A percentile compares a stretch with the other conserved stretches of the same genome.
Conservation (phyloP, 2,329 filamentous ascomycete genomes). For the Byssochlamys sp. region DNA sequence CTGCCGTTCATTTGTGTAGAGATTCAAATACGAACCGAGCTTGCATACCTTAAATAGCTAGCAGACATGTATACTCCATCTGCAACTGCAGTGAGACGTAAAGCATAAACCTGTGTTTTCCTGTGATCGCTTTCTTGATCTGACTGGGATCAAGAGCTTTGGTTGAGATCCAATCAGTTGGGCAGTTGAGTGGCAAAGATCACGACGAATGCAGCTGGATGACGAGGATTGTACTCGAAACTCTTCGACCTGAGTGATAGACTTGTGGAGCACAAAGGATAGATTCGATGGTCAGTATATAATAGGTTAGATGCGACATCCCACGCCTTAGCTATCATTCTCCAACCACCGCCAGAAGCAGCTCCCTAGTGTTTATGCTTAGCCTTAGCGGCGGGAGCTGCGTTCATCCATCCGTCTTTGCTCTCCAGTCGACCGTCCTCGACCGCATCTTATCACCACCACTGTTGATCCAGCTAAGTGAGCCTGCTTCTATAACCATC, state of each 20-base stretch:
- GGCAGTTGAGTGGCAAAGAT: background rate
- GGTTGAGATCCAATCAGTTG: background rate
- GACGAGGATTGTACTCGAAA: background rate
- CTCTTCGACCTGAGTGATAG: background rate
- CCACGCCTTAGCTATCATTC: background rate
- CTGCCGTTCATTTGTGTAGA: background rate
- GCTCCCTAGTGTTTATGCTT: background rate
- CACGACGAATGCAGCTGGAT: background rate
- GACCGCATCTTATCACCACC: background rate
- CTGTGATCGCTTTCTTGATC: background rate
- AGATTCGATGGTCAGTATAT: background rate
- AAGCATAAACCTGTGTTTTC: background rate
- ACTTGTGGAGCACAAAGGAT: too few species aligned
- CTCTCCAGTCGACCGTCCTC: background rate
- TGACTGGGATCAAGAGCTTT: background rate
- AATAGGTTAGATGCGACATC: background rate
- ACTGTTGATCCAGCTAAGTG: background rate
- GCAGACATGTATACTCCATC: background rate
- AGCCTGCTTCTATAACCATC: background rate
- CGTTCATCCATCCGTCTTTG: background rate
- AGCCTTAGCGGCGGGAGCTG: background rate
- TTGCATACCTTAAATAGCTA: background rate
- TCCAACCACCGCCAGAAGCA: background rate
- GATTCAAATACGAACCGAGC: background rate
- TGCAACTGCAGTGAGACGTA: background rate